phyloP scores from a whole-genome alignment of 345 rosid genomes.

The Populus ilicifolia region DNA sequence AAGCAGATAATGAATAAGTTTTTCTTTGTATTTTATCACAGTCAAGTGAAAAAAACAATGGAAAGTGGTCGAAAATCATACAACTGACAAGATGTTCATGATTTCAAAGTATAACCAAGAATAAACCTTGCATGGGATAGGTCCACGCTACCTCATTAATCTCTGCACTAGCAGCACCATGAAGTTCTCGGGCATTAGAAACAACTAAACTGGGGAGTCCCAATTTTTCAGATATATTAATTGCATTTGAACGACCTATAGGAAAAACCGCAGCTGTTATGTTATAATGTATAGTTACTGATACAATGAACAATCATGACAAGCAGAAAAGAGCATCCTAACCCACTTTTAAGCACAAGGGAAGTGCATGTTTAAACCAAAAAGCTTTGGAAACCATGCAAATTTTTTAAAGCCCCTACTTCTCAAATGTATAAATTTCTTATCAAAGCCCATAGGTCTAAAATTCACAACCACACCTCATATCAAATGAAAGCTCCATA shows the following conservation, averaged over 20 bases:
- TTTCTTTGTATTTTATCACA: not conserved
- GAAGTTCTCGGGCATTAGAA: conserved; percentile 51
- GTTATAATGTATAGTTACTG: not conserved
- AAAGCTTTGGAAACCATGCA: not conserved
- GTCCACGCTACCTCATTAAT: conserved; percentile 56
- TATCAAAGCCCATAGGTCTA: not conserved
- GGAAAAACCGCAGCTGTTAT: conserved; percentile 4
- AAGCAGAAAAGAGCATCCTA: not conserved
- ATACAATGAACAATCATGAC: not conserved
- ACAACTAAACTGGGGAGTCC: conserved; percentile 58
- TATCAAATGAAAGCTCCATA: not conserved
- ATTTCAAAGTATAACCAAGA: not conserved
- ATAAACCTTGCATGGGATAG: not conserved
- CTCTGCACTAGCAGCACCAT: conserved; percentile 82
- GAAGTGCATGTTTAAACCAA: not conserved
- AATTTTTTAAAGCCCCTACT: not conserved
- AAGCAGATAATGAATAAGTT: not conserved
- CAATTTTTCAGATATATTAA: conserved; percentile 78
- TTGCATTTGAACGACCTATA: conserved; percentile 89
- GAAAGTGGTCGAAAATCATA: not conserved
- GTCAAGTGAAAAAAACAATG: not conserved
- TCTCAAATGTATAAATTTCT: not conserved
- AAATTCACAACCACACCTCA: not conserved
- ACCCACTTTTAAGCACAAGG: not conserved
- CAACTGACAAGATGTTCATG: not conserved